Conservation (phyloP, 768 basidiomycete species). For the Lepiota brunneoincarnata region DNA sequence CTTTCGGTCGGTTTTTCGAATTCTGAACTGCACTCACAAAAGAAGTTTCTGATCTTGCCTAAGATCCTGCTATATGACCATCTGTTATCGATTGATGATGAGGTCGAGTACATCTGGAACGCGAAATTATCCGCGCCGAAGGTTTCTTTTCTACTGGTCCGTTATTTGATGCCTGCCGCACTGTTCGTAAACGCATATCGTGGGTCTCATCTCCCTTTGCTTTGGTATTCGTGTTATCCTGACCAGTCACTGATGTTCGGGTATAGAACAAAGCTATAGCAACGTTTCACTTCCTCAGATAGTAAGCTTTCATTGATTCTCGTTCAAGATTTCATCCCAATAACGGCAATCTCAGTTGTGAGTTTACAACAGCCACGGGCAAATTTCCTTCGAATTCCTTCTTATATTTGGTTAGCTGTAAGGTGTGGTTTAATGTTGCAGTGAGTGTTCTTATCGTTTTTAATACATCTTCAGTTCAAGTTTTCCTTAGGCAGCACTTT, state of each 20-base stretch:
- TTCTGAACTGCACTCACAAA: too few species aligned
- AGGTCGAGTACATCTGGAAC: constrained; percentile 8
- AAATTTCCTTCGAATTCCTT: neutral
- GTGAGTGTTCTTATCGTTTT: neutral
- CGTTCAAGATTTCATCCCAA: too few species aligned
- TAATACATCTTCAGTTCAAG: neutral
- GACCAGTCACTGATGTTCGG: neutral
- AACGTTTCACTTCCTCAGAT: constrained; percentile 2
- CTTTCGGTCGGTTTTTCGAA: too few species aligned
- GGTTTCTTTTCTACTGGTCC: constrained; percentile 2
- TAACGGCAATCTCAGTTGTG: too few species aligned
- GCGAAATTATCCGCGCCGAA: constrained; percentile 2
- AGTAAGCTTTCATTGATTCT: too few species aligned
- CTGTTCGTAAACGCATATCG: constrained; percentile 7
- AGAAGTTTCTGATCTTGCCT: neutral
- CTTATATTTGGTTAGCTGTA: neutral
- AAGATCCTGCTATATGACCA: constrained; percentile 5
- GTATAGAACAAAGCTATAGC: constrained; percentile 1
- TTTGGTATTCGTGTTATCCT: neutral
- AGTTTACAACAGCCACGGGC: too few species aligned
- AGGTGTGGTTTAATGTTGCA: constrained; percentile 1
- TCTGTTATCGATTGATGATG: constrained; percentile 1
- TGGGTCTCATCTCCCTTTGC: neutral
- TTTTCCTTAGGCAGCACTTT: neutral
- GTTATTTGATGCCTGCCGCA: neutral